phyloP scores from a whole-genome alignment of 2,329 filamentous ascomycete genomes.

The Magnaporthiopsis rhizophila region DNA sequence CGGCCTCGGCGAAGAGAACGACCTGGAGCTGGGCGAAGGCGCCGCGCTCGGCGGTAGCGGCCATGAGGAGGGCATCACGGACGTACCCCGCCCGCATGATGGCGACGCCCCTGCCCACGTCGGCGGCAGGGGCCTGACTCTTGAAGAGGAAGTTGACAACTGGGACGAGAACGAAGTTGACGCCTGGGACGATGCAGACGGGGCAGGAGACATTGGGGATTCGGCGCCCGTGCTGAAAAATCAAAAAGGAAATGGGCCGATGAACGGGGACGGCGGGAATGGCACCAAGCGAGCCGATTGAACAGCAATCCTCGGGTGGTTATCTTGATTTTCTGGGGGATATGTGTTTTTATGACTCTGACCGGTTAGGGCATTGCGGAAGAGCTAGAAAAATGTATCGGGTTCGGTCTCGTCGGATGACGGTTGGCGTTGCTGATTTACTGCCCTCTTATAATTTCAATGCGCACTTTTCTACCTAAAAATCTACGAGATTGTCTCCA shows the following conservation, averaged over 20 bases:
- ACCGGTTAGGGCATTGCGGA: background rate
- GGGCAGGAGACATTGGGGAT: conserved; percentile 18
- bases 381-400: background rate
- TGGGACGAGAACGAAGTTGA: conserved; percentile 79
- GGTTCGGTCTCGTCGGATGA: background rate
- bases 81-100: conserved; percentile 13
- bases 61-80: conserved; percentile 60
- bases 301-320: background rate
- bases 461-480: background rate
- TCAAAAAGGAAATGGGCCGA: conserved; percentile 12
- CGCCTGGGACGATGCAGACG: conserved; percentile 47
- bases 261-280: conserved; percentile 11
- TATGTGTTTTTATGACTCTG: background rate
- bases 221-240: conserved; percentile 7
- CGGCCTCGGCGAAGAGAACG: conserved; percentile 42
- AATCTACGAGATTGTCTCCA: background rate
- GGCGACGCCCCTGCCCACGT: conserved; percentile 8
- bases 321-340: too few relatives aligned
- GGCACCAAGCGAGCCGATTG: conserved; percentile 23
- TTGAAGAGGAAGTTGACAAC: conserved; percentile 83
- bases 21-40: conserved; percentile 70
- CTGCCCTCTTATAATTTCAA: background rate
- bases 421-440: background rate
- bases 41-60: conserved; percentile 27
- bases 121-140: conserved; percentile 25